Evolutionary conservation across 208 protist species (phyloP), one percentile per base, ranked within the genome.

Genomic region (Angomonas desouzai): DNA sequence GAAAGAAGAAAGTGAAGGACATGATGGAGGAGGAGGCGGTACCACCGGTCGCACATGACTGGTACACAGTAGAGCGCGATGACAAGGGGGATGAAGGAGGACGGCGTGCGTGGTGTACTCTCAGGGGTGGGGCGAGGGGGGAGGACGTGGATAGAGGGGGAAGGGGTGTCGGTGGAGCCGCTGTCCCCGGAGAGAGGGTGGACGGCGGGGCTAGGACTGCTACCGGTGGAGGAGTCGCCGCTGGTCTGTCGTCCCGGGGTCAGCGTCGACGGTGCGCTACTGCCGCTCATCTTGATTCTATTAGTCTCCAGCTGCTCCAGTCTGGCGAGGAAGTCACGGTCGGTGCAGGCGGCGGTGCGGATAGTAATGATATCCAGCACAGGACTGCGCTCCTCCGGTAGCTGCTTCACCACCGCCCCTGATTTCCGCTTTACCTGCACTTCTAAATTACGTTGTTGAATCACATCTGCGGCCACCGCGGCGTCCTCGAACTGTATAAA

Each of bases 401-500:
- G 18, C 3, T 13, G 9, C 45, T 51, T 51, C 45, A 51, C 45
- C 45, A 16, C 20, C 20, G 9, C 34, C 27, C 28, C 20, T 58
- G 29, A n/a, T 22, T 58, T 58, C 28, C 4, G 3, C 28, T 34
- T n/a, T 32, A 30, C n/a, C 4, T 58, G 10, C 4, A 58, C 7
- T n/a, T 51, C 45, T 9, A 51, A 27, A 23, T 23, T 13, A 23
- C 45, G 18, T 27, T 51, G 10, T 6, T 51, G 18, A 51, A 51
- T 51, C 45, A 51, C 45, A 27, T 13, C 20, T 16, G 20, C 18
- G 18, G 45, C 45, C 45, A 51, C 45, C 45, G 45, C 20, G 20
- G 45, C 10, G 45, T 23, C 20, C 18, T 13, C 45, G 45, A 51
- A 51, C 45, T 51, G 45, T 27, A 51, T 51, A 51, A 27, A 51